A percentile compares a stretch with the other conserved stretches of the same genome.
Evolutionary conservation across 306 rosid species (phyloP).

Genomic region (Geum urbanum): DNA sequence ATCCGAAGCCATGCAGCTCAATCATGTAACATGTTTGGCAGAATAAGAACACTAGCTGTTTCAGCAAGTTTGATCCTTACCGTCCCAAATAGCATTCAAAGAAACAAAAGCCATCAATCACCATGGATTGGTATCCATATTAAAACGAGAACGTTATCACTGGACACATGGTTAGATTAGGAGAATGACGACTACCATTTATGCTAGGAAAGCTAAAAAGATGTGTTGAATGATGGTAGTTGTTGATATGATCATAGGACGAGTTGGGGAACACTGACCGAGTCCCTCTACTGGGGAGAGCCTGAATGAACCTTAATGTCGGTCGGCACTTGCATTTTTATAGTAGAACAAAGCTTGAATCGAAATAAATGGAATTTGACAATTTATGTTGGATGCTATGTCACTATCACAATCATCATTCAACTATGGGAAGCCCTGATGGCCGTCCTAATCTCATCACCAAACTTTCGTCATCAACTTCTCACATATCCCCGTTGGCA

Average conservation of each 20-base stretch:
- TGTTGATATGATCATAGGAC: not conserved
- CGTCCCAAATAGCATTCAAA: conserved; percentile 1
- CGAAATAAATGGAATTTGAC: not conserved
- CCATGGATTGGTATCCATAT: no score
- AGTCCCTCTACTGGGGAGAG: not conserved
- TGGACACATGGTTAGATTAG: no score
- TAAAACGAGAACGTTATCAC: no score
- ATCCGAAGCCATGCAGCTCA: not conserved
- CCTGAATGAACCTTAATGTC: not conserved
- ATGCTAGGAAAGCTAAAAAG: not conserved
- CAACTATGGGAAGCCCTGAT: no score
- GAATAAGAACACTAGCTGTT: no score
- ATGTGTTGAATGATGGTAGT: not conserved
- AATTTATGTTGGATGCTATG: not conserved
- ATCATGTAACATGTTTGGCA: not conserved
- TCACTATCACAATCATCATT: not conserved
- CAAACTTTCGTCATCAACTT: not conserved
- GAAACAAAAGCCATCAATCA: not conserved
- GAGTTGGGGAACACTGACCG: not conserved
- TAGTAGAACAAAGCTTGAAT: not conserved
- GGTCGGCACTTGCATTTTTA: not conserved
- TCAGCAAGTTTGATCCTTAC: not conserved
- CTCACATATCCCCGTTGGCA: not conserved
- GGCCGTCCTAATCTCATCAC: not conserved
- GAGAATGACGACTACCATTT: not conserved